These are phyloP conservation scores for Physcomitrium patens DNA, from an alignment of 225 moss, liverwort and hornwort species.

Conservation along the genomic window DNA sequence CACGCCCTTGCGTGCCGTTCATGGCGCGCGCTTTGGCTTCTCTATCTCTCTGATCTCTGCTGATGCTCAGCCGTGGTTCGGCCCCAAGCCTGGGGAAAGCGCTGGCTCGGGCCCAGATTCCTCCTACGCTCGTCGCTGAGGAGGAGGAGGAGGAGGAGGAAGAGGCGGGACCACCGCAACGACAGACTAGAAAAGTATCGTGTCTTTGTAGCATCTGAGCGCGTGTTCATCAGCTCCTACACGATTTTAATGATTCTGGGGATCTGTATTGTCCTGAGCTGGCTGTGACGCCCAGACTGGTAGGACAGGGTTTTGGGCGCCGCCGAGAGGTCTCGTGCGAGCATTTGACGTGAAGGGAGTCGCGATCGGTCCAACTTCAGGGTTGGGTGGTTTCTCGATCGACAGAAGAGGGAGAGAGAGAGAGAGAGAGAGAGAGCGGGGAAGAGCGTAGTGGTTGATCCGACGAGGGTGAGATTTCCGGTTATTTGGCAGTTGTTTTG, in stretches of 20 bases:
- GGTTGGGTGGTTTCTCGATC: not conserved
- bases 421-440: not conserved
- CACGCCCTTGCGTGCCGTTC: constrained; percentile 10
- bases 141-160: not conserved
- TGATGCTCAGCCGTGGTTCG: not conserved
- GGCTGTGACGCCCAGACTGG: not conserved
- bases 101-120: not conserved
- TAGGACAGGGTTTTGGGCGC: constrained; percentile 1
- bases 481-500: not conserved
- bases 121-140: not conserved
- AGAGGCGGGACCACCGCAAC: not conserved
- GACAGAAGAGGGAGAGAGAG: no score
- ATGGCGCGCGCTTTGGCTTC: constrained; percentile 28
- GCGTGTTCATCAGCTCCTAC: not conserved
- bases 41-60: no score
- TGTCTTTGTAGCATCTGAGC: not conserved
- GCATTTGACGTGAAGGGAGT: not conserved
- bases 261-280: constrained; percentile 11
- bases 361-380: not conserved
- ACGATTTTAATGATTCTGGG: constrained; percentile 16
- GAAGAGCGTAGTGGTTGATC: not conserved
- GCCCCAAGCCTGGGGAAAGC: not conserved
- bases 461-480: not conserved
- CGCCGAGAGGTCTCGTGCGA: not conserved
- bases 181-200: no score